Percentiles rank a stretch among this genome's conserved stretches.
Evolutionary conservation across 495 filamentous ascomycete genomes (phyloP).

Genomic region (Podospora conica): DNA sequence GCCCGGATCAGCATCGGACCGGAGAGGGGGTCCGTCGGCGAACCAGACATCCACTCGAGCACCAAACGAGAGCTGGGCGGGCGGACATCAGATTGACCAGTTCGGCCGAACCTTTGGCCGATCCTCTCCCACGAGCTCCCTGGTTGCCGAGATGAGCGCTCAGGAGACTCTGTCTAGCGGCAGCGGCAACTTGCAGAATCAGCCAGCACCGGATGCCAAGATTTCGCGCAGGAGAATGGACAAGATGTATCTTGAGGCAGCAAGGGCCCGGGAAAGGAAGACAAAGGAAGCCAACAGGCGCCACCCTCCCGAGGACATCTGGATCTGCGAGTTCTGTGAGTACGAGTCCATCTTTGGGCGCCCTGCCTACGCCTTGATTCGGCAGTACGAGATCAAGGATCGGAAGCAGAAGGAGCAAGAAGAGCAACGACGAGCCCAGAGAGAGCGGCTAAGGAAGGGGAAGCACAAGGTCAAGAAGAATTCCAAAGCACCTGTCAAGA

Average conservation of each 20-base stretch:
- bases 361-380: slow-evolving; percentile 76
- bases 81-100: slow-evolving; percentile 10
- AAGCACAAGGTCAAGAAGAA: slow-evolving; percentile 71
- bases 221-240: slow-evolving; percentile 15
- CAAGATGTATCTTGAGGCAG: slow-evolving; percentile 23
- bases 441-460: slow-evolving; percentile 96
- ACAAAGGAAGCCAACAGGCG: slow-evolving; percentile 59
- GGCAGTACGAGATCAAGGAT: slow-evolving; percentile 92
- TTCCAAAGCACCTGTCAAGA: slow-evolving; percentile 59
- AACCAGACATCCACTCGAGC: slow-evolving; percentile 7
- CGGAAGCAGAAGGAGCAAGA: slow-evolving; percentile 72
- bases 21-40: neutral
- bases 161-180: slow-evolving; percentile 13
- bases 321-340: slow-evolving; percentile 93
- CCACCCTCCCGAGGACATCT: slow-evolving; percentile 74
- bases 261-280: slow-evolving; percentile 35
- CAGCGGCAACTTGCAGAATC: slow-evolving; percentile 1
- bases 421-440: slow-evolving; percentile 72
- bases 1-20: slow-evolving; percentile 50
- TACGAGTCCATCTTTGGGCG: slow-evolving; percentile 81
- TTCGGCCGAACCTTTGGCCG: slow-evolving; percentile 1
- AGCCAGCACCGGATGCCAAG: slow-evolving; percentile 12
- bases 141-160: neutral
- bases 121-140: neutral
- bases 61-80: slow-evolving; percentile 16